A percentile compares a stretch with the other conserved stretches of the same genome.
These are phyloP conservation scores for Tuctoria greenei DNA, from an alignment of 176 grass and related monocot genomes.

Conservation along the genomic window DNA sequence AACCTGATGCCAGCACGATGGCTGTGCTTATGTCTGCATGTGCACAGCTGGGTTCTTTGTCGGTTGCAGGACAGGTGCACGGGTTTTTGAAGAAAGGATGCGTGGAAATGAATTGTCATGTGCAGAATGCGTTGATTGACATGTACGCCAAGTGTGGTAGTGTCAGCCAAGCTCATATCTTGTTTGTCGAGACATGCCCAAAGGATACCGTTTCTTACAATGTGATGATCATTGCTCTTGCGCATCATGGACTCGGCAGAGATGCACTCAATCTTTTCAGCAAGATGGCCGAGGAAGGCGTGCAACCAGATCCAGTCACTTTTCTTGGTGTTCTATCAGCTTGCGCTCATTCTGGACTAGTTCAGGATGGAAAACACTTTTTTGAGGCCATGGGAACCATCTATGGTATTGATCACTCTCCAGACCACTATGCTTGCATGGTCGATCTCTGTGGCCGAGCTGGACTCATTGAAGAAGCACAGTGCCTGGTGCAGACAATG, in stretches of 20 bases:
- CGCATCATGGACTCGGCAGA: constrained; percentile 51
- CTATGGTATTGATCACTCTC: constrained; percentile 43
- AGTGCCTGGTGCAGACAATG: constrained; percentile 40
- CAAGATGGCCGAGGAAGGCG: constrained; percentile 38
- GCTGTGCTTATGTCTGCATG: constrained; percentile 59
- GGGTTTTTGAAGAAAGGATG: constrained; percentile 48
- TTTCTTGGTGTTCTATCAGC: constrained; percentile 62
- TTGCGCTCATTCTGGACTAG: constrained; percentile 57
- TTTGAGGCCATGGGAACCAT: constrained; percentile 55
- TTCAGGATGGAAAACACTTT: constrained; percentile 33
- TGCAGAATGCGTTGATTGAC: constrained; percentile 53
- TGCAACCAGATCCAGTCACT: constrained; percentile 51
- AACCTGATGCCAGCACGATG: constrained; percentile 51
- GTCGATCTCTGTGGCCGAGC: constrained; percentile 72
- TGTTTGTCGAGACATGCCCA: constrained; percentile 35
- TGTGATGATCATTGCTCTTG: constrained; percentile 57
- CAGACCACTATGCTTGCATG: constrained; percentile 69
- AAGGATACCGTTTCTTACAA: constrained; percentile 74
- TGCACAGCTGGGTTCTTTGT: constrained; percentile 52
- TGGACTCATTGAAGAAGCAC: constrained; percentile 54
- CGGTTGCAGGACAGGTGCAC: constrained; percentile 56
- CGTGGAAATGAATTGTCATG: constrained; percentile 57
- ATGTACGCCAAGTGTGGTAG: constrained; percentile 64
- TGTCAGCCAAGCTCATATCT: constrained; percentile 37
- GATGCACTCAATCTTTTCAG: constrained; percentile 48